A percentile compares a stretch with the other conserved stretches of the same genome.
These are phyloP conservation scores for Sporobolomyces roseus DNA, from an alignment of 768 basidiomycete genomes.

Conservation along the genomic window DNA sequence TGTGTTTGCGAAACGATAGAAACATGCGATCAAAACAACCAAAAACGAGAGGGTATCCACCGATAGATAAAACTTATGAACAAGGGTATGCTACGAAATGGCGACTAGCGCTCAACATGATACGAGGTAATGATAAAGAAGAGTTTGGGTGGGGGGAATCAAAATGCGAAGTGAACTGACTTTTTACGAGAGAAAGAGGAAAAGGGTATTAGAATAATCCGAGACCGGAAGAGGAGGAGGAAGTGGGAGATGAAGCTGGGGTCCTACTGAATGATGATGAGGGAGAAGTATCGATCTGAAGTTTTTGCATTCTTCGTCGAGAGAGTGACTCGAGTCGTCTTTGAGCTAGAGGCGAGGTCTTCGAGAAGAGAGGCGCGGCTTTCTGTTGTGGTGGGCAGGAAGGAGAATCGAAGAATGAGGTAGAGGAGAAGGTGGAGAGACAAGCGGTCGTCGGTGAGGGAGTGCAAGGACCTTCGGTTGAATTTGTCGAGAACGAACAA, in stretches of 20 bases:
- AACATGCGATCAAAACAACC: no score
- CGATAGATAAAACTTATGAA: no score
- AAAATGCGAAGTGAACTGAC: no score
- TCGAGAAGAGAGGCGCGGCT: slow-evolving; percentile 3
- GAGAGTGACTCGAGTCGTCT: slow-evolving; percentile 22
- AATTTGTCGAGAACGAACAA: no score
- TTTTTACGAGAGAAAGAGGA: no score
- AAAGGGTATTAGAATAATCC: slow-evolving; percentile 2
- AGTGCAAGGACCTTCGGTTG: no score
- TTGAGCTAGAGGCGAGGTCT: slow-evolving; percentile 21
- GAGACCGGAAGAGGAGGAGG: slow-evolving; percentile 4
- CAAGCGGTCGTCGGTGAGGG: slow-evolving; percentile 8
- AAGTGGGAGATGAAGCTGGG: slow-evolving; percentile 4
- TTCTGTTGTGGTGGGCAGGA: neutral
- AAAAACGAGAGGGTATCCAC: no score
- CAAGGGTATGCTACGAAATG: no score
- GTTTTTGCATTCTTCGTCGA: slow-evolving; percentile 10
- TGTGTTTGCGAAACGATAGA: no score
- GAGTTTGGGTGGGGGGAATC: no score
- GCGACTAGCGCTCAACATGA: no score
- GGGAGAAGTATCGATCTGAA: neutral
- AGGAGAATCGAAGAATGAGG: slow-evolving; percentile 24
- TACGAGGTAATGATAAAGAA: no score
- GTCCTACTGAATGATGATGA: neutral
- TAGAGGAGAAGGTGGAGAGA: slow-evolving; percentile 21